These are phyloP conservation scores for Hypoxylon perforatum DNA, from an alignment of 495 filamentous ascomycete species.

Conservation along the genomic window DNA sequence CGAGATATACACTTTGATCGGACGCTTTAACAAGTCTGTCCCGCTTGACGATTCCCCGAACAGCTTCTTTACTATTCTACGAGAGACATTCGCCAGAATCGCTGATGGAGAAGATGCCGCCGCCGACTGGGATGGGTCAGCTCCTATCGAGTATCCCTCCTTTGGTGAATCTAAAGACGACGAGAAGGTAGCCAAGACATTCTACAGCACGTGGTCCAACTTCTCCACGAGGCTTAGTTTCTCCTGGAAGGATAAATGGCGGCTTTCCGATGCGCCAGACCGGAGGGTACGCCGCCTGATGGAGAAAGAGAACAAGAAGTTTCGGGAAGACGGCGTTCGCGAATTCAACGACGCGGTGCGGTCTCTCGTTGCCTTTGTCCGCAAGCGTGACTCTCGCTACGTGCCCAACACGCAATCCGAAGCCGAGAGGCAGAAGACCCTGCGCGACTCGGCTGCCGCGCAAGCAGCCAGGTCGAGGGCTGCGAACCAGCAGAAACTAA, in stretches of 20 bases:
- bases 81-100: conserved; percentile 79
- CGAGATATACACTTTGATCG: conserved; percentile 78
- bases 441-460: conserved; percentile 81
- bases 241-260: conserved; percentile 87
- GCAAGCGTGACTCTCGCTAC: conserved; percentile 90
- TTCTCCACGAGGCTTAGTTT: conserved; percentile 90
- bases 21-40: conserved; percentile 78
- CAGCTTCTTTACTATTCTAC: conserved; percentile 85
- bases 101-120: conserved; percentile 83
- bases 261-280: conserved; percentile 86
- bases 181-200: conserved; percentile 76
- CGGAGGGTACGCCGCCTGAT: conserved; percentile 83
- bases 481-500: conserved; percentile 78
- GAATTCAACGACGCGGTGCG: conserved; percentile 95
- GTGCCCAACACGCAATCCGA: conserved; percentile 74
- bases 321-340: conserved; percentile 82
- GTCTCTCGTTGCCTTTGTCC: conserved; percentile 88
- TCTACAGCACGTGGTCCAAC: conserved; percentile 83
- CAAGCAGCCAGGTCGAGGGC: conserved; percentile 88
- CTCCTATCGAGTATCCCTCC: conserved; percentile 72
- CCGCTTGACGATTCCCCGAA: conserved; percentile 78
- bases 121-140: conserved; percentile 70
- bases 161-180: conserved; percentile 78
- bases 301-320: conserved; percentile 93
- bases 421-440: conserved; percentile 78